phyloP scores from a whole-genome alignment of 805 yeast species.

The Barnettozyma vustinii region DNA sequence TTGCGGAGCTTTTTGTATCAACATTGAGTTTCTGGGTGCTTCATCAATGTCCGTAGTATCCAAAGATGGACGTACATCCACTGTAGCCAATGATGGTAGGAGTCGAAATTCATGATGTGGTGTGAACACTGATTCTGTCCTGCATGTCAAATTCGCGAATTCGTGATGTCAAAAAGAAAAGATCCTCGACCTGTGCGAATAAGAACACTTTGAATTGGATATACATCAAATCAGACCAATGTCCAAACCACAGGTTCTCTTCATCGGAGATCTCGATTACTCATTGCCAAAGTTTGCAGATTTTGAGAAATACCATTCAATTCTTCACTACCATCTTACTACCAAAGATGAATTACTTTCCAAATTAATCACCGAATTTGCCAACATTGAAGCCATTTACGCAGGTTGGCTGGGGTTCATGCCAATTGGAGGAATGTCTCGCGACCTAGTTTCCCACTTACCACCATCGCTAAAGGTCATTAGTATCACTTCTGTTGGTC shows the following conservation, averaged over 20 bases:
- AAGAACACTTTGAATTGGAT: too few relatives aligned
- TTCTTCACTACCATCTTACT: conserved; percentile 29
- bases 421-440: conserved; percentile 44
- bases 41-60: too few relatives aligned
- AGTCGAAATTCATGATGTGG: not conserved
- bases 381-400: conserved; percentile 45
- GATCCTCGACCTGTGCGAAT: too few relatives aligned
- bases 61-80: too few relatives aligned
- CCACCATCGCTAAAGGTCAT: conserved; percentile 44
- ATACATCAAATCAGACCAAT: not conserved
- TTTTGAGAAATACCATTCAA: conserved; percentile 33
- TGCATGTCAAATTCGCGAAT: not conserved
- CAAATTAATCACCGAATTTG: conserved; percentile 32
- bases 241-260: conserved; percentile 22
- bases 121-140: not conserved
- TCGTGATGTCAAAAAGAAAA: not conserved
- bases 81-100: too few relatives aligned
- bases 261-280: conserved; percentile 40
- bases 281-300: conserved; percentile 31
- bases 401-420: conserved; percentile 56
- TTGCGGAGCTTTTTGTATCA: too few relatives aligned
- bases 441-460: conserved; percentile 37
- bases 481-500: conserved; percentile 53
- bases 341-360: conserved; percentile 34
- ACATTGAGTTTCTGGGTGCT: too few relatives aligned